These are phyloP conservation scores for Dioscorea alata DNA, from an alignment of 106 monocot species.

Conservation along the genomic window DNA sequence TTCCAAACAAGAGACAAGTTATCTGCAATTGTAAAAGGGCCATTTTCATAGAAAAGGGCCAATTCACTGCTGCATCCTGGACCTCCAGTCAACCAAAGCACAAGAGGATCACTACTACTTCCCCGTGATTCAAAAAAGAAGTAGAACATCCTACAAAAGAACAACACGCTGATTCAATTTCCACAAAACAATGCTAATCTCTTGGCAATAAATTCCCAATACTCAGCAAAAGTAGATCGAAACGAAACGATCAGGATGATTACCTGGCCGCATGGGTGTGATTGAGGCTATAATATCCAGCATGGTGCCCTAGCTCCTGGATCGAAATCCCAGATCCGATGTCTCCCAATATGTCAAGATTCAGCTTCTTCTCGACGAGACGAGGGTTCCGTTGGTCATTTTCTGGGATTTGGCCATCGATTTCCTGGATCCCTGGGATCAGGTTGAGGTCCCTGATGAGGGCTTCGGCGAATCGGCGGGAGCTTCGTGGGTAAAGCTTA, in stretches of 20 bases:
- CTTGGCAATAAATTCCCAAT: neutral
- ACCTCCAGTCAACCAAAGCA: constrained; percentile 62
- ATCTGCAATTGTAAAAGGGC: constrained; percentile 47
- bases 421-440: constrained; percentile 13
- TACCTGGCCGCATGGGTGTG: constrained; percentile 48
- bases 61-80: constrained; percentile 65
- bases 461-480: constrained; percentile 21
- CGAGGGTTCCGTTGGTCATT: constrained; percentile 5
- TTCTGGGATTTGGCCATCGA: neutral
- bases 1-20: constrained; percentile 65
- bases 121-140: constrained; percentile 58
- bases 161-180: neutral
- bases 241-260: neutral
- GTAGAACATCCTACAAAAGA: constrained; percentile 51
- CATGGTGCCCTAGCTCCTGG: constrained; percentile 53
- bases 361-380: constrained; percentile 41
- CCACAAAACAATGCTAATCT: neutral
- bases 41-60: constrained; percentile 60
- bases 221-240: neutral
- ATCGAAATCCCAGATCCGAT: constrained; percentile 25
- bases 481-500: constrained; percentile 4
- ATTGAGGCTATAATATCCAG: constrained; percentile 38
- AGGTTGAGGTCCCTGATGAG: constrained; percentile 48
- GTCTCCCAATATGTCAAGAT: constrained; percentile 27
- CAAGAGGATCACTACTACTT: constrained; percentile 37